Percentiles rank a stretch among this genome's conserved stretches.
These are phyloP conservation scores for Leccinum disarticulatum DNA, from an alignment of 768 basidiomycete species.

Conservation along the genomic window DNA sequence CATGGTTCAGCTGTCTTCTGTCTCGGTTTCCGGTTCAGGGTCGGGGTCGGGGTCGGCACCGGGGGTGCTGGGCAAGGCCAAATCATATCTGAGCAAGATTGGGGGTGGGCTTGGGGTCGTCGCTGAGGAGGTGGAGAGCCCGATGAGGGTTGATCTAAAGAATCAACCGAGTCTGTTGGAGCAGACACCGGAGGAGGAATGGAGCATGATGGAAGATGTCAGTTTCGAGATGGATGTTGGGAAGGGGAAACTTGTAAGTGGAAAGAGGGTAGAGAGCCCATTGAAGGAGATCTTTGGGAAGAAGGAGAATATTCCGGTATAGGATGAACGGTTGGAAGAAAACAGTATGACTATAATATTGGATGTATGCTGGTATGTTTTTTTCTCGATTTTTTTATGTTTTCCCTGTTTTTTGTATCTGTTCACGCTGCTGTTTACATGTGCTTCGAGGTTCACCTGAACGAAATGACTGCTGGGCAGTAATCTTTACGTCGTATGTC, in stretches of 20 bases:
- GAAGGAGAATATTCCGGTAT: conserved; percentile 28
- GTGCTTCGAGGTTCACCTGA: not conserved
- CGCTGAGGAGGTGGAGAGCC: conserved; percentile 44
- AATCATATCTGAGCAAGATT: conserved; percentile 47
- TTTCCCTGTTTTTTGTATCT: conserved; percentile 1
- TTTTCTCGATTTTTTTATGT: not conserved
- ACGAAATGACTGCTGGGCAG: not conserved
- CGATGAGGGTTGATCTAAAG: conserved; percentile 48
- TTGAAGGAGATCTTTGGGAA: conserved; percentile 29
- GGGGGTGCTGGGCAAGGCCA: conserved; percentile 40
- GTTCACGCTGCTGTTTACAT: not conserved
- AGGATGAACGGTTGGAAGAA: conserved; percentile 1
- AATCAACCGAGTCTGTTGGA: conserved; percentile 54
- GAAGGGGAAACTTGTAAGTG: conserved; percentile 17
- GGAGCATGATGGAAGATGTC: conserved; percentile 44
- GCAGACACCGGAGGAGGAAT: conserved; percentile 60
- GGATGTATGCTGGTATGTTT: conserved; percentile 11
- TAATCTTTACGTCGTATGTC: not conserved
- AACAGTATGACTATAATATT: not conserved
- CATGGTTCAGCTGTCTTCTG: conserved; percentile 32
- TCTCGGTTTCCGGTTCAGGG: conserved; percentile 3
- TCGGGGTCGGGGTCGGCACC: not conserved
- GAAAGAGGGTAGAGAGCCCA: conserved; percentile 36
- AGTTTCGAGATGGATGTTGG: conserved; percentile 50
- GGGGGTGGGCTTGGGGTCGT: conserved; percentile 24